Evolutionary conservation across 2,329 filamentous ascomycete species (phyloP), one percentile per base, ranked within the genome.

Genomic region (Aspergillus versicolor): DNA sequence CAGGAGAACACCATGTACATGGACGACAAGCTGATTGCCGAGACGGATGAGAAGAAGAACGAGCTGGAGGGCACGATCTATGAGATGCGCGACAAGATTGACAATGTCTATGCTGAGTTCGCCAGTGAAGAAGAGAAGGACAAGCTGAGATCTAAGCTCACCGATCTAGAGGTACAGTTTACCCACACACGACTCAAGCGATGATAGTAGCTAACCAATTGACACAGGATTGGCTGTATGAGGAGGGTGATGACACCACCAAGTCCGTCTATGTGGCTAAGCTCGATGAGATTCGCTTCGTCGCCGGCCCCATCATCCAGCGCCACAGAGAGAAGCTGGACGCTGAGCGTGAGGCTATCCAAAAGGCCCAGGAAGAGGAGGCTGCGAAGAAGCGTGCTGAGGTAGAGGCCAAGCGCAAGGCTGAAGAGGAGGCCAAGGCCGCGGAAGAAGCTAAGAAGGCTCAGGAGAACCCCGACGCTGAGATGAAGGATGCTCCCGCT

Each of bases 1-100:
- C 88, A 88, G 75, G 94, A 99, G 80, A 84, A 87, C 65, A 75
- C 87, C 67, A 97, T 99, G 94, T 86, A 92, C 67, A 93, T 96
- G 86, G 92, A 97, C 78, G 94, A 99, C 81, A 99, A 97, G 85
- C 88, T 97, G 57, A 92, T 99, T 56, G 91, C 90, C 67, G 94
- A 97, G 76, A 99, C 94, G 38, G 94, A 97, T 75, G 92, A 97
- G 82, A 96, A 96, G 87, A 99, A 97, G 91, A 99, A 99, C 82
- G 93, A 97, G 80, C 90, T 99, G 53, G 94, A 99, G 83, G 88
- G 91, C 22, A 96, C 89, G 79, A 97, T 97, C 79, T 99, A 99
- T 79, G 92, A 97, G 70, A 84, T 96, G 73, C 90, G 93, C 68
- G 91, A 91, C 79, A 97, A 97, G 86, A 85, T 97, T 52, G 91